Evolutionary conservation across 331 rosid genomes (phyloP).

Genomic region (Quercus lobata): DNA sequence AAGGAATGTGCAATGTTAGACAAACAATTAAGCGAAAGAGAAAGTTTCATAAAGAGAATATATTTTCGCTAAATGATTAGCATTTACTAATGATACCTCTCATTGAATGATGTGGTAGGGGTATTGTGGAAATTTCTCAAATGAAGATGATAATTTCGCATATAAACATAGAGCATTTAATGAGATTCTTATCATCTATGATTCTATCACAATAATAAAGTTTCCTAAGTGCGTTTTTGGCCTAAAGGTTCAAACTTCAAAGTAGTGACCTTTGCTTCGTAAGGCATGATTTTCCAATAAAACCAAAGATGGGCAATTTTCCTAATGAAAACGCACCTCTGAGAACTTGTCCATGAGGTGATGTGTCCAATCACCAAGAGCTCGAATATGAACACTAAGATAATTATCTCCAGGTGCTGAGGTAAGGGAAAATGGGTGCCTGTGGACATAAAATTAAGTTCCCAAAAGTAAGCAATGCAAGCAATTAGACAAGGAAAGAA

Average conservation of each 20-base stretch:
- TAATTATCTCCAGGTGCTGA: conserved; percentile 77
- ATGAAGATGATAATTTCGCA: neutral
- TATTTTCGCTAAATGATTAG: no score
- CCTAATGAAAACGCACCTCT: conserved; percentile 29
- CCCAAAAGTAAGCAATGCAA: neutral
- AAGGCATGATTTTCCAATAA: no score
- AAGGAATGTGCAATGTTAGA: neutral
- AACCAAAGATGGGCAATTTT: neutral
- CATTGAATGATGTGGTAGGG: neutral
- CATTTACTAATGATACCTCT: neutral
- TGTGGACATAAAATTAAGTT: conserved; percentile 14
- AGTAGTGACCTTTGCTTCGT: no score
- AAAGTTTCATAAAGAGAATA: neutral
- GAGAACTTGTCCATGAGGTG: conserved; percentile 46
- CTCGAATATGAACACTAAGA: conserved; percentile 72
- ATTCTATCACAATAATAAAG: no score
- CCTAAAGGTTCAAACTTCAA: no score
- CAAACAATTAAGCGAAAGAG: neutral
- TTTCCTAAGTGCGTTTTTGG: no score
- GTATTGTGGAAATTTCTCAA: neutral
- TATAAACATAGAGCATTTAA: neutral
- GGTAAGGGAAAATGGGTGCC: conserved; percentile 90
- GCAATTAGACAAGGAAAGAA: neutral
- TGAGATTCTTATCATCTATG: neutral
- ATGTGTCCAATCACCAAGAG: conserved; percentile 69